phyloP scores from a whole-genome alignment of 768 basidiomycete genomes.

The Naganishia randhawae region DNA sequence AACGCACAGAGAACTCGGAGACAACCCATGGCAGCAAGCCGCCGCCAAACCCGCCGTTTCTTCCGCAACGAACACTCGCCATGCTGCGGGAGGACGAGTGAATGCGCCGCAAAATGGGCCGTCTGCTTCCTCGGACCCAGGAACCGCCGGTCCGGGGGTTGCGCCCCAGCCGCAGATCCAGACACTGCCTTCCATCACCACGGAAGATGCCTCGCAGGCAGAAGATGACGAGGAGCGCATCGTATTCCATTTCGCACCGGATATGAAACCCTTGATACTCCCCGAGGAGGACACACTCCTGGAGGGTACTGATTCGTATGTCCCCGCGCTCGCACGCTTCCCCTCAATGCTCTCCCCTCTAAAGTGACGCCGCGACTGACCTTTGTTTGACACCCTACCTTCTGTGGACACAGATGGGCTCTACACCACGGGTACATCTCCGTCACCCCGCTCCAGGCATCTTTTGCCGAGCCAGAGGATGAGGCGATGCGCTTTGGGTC shows the following conservation, averaged over 20 bases:
- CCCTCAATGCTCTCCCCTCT: no score
- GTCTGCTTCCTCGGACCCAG: not conserved
- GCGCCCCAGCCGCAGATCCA: constrained; percentile 4
- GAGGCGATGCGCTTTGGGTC: constrained; percentile 25
- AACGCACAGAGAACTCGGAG: constrained; percentile 1
- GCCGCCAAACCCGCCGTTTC: not conserved
- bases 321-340: not conserved
- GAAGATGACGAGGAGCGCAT: constrained; percentile 45
- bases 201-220: constrained; percentile 7
- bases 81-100: not conserved
- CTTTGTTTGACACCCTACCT: not conserved
- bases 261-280: constrained; percentile 65
- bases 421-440: constrained; percentile 66
- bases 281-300: constrained; percentile 63
- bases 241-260: constrained; percentile 71
- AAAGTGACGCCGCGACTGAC: no score
- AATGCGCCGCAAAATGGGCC: constrained; percentile 15
- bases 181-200: no score
- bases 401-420: constrained; percentile 52
- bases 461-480: constrained; percentile 55
- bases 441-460: constrained; percentile 71
- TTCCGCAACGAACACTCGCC: not conserved
- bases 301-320: constrained; percentile 65
- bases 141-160: constrained; percentile 9
- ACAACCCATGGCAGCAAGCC: constrained; percentile 22